Percentiles rank a stretch among this genome's conserved stretches.
Evolutionary conservation across 768 basidiomycete genomes (phyloP).

Genomic region (Russula emetica): DNA sequence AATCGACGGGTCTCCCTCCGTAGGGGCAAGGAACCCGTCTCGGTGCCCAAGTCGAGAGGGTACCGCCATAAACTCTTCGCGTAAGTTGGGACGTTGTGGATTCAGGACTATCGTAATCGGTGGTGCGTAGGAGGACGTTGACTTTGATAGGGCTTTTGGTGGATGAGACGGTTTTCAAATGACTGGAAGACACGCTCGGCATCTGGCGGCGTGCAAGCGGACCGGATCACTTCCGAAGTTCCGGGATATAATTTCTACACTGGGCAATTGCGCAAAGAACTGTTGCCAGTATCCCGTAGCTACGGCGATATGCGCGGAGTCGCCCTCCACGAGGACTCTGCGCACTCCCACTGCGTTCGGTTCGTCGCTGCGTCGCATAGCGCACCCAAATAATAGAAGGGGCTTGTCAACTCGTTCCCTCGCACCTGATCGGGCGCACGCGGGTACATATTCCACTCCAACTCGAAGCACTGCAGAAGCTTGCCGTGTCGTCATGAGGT

Average conservation of each 20-base stretch:
- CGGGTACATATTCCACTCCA: slow-evolving; percentile 12
- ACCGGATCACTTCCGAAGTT: slow-evolving; percentile 8
- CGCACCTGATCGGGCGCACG: no score
- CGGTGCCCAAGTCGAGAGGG: no score
- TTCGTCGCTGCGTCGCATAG: slow-evolving; percentile 19
- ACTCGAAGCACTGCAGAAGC: slow-evolving; percentile 24
- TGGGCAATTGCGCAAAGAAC: background rate
- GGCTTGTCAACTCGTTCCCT: slow-evolving; percentile 9
- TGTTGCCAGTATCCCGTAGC: slow-evolving; percentile 11
- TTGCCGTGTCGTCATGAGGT: slow-evolving; percentile 1
- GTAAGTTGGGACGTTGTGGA: no score
- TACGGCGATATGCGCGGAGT: slow-evolving; percentile 1
- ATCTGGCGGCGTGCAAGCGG: background rate
- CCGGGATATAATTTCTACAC: slow-evolving; percentile 13
- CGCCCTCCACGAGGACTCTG: slow-evolving; percentile 3
- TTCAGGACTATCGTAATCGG: no score
- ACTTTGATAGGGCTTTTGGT: no score
- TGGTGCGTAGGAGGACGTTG: no score
- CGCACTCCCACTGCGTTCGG: background rate
- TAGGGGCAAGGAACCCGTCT: no score
- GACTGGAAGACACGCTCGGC: background rate
- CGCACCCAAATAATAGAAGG: slow-evolving; percentile 9
- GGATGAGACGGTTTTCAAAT: no score
- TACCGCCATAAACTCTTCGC: no score
- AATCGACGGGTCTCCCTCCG: no score